Evolutionary conservation across 108 stramenopile genomes (phyloP).

Genomic region (Cyclotella choctawhatcheeana): DNA sequence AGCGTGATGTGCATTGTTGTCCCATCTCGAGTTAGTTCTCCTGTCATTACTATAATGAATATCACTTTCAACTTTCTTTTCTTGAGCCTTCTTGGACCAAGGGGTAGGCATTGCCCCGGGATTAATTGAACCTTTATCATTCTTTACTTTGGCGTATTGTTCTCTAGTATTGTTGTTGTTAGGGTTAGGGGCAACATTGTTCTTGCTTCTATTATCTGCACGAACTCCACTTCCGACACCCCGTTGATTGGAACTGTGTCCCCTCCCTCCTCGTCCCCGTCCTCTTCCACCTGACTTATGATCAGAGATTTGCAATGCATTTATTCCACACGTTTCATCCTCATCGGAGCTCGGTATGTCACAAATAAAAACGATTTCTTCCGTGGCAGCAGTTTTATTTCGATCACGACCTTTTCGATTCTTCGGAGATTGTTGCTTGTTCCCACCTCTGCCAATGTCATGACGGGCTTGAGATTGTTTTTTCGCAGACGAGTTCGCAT

Average conservation of each 20-base stretch:
- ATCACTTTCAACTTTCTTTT: neutral
- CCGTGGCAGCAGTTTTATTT: neutral
- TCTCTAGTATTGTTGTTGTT: constrained; percentile 5
- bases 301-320: neutral
- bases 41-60: no score
- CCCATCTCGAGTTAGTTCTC: no score
- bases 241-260: neutral
- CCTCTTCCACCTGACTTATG: neutral
- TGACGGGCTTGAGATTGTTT: neutral
- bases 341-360: constrained; percentile 10
- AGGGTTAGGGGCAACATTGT: neutral
- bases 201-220: neutral
- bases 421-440: neutral
- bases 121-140: neutral
- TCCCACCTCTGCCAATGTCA: neutral
- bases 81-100: constrained; percentile 13
- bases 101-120: constrained; percentile 19
- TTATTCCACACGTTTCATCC: neutral
- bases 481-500: no score
- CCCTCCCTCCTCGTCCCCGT: neutral
- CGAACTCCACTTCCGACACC: neutral
- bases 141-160: no score
- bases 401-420: neutral
- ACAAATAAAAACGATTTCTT: constrained; percentile 8
- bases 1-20: no score